Conservation (phyloP, 1,284 basidiomycete species). For the Xerocomus cyaneibrunnescens region DNA sequence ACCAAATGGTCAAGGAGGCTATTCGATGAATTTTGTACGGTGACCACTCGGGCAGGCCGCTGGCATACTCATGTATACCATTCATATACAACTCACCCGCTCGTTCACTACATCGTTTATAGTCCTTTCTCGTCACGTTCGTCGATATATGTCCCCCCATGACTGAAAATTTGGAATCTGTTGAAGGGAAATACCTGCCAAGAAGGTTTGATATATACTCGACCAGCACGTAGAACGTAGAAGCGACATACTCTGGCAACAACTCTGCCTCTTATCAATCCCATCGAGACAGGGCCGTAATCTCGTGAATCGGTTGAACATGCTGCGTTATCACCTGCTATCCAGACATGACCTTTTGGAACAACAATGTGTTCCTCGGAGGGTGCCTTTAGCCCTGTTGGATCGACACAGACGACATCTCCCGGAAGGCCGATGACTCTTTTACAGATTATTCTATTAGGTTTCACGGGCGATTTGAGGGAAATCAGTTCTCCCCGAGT, state of each 20-base stretch:
- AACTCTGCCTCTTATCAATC: constrained; percentile 76
- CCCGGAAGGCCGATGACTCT: constrained; percentile 89
- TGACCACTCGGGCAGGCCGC: constrained; percentile 34
- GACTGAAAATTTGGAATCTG: constrained; percentile 49
- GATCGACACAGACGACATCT: constrained; percentile 89
- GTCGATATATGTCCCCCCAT: constrained; percentile 47
- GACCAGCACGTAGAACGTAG: not conserved
- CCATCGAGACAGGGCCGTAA: constrained; percentile 91
- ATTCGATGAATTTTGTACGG: constrained; percentile 83
- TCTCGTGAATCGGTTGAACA: constrained; percentile 84
- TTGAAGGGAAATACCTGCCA: constrained; percentile 54
- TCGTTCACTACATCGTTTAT: constrained; percentile 2
- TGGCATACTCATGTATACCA: constrained; percentile 1
- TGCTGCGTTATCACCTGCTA: constrained; percentile 86
- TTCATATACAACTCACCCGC: not conserved
- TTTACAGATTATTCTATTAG: constrained; percentile 79
- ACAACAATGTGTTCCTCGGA: constrained; percentile 71
- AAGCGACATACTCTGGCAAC: constrained; percentile 63
- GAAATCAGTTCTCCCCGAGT: constrained; percentile 82
- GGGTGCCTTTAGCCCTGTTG: constrained; percentile 57
- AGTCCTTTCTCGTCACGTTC: constrained; percentile 18
- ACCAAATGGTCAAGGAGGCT: constrained; percentile 90
- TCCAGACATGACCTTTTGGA: constrained; percentile 89
- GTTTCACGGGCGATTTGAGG: constrained; percentile 73
- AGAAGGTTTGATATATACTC: not conserved